phyloP scores from a whole-genome alignment of 306 rosid genomes.

The Quercus aquifolioides region DNA sequence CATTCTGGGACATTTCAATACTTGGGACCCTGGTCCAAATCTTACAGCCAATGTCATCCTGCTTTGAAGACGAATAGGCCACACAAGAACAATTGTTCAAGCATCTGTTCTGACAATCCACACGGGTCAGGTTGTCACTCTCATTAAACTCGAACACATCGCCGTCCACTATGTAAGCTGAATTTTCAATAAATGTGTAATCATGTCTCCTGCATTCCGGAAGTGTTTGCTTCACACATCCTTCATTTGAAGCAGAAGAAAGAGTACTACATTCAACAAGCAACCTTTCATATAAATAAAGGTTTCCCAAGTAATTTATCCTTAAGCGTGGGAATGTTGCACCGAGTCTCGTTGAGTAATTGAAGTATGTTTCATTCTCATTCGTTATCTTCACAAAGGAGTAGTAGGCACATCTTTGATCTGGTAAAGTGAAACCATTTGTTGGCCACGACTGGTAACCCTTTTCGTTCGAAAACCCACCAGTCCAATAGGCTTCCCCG shows the following conservation, averaged over 20 bases:
- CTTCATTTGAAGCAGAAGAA: background rate
- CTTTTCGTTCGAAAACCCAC: constrained; percentile 14
- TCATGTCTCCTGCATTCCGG: background rate
- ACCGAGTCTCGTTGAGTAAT: background rate
- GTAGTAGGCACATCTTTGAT: background rate
- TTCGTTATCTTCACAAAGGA: background rate
- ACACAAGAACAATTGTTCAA: background rate
- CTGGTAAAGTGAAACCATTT: too few species aligned
- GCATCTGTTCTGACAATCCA: background rate
- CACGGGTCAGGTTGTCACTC: background rate
- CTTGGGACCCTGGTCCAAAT: background rate
- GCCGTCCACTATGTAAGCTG: background rate
- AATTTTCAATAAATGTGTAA: too few species aligned
- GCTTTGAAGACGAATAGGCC: background rate
- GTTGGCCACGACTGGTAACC: too few species aligned
- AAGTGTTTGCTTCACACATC: background rate
- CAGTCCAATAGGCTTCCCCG: constrained; percentile 10
- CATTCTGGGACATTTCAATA: background rate
- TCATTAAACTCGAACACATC: background rate
- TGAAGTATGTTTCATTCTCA: background rate
- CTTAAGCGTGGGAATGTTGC: background rate
- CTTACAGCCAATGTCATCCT: background rate
- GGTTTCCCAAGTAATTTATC: background rate
- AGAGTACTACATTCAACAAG: too few species aligned
- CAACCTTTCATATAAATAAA: too few species aligned